Evolutionary conservation across 208 protist genomes (phyloP), one percentile per base, ranked within the genome.

Genomic region (Wallacemonas sp.): DNA sequence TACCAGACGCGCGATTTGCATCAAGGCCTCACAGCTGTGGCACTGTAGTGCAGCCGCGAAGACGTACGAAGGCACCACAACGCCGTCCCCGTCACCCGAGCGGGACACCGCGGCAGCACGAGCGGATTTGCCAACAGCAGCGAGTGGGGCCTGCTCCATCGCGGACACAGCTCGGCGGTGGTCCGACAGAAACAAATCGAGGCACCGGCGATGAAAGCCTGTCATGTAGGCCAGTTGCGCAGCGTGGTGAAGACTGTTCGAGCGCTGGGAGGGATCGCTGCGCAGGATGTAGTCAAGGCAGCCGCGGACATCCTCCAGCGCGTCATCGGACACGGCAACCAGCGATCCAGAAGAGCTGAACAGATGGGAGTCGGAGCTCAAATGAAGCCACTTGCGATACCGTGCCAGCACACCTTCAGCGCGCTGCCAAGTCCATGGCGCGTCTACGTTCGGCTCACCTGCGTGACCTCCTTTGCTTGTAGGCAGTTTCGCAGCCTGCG

Each of bases 121-220:
- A 41, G 5, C 32, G 1, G 8, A 29, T n/a, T 21, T 58, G 11
- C 52, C 26, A 9, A 39, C 52, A 4, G 8, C n/a, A 34, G 6
- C 6, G 0, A 58, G 52, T 3, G 52, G 52, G 29, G 21, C 19
- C 26, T 38, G 52, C 52, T 33, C 52, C 26, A 58, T 21, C 26
- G 52, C 11, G 4, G 52, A 0, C 6, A 17, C 14, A 16, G 4
- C 26, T n/a, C n/a, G n/a, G n/a, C n/a, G n/a, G 32, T 58, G 30
- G 36, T 65, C 72, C 19, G 32, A 19, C 0, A 86, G 64, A 60
- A 73, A 75, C 8, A 70, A 44, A 62, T 82, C 69, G n/a, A 86
- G 58, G 46, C 76, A 86, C 69, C 52, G 52, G 30, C 52, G 52
- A 1, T 58, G 30, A 41, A 58, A 58, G 5, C 52, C 52, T 12